A percentile compares a stretch with the other conserved stretches of the same genome.
phyloP scores from a whole-genome alignment of 1,284 basidiomycete species.

The Papiliotrema fonsecae region DNA sequence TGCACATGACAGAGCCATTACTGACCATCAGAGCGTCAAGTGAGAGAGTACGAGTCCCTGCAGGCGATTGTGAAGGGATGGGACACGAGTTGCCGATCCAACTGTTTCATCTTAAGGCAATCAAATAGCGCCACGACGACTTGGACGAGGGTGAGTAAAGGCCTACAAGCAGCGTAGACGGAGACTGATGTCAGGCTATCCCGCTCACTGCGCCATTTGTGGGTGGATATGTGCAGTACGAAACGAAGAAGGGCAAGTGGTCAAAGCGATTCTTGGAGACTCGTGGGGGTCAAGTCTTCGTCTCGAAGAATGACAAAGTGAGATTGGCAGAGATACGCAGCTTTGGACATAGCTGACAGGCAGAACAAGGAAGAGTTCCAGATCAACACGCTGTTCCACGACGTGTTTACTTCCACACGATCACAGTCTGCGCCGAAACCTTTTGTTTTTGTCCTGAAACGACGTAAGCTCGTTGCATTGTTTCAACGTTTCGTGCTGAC shows the following conservation, averaged over 20 bases:
- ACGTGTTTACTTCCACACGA: conserved; percentile 70
- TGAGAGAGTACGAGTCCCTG: conserved; percentile 74
- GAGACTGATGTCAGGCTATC: conserved; percentile 54
- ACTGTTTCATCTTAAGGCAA: conserved; percentile 69
- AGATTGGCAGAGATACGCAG: conserved; percentile 18
- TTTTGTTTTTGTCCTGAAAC: conserved; percentile 78
- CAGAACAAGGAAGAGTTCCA: conserved; percentile 72
- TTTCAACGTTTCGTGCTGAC: conserved; percentile 1
- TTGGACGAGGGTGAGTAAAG: conserved; percentile 13
- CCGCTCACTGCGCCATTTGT: conserved; percentile 65
- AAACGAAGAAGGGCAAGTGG: conserved; percentile 86
- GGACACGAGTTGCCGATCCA: conserved; percentile 71
- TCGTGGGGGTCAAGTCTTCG: conserved; percentile 72
- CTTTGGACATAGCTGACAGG: conserved; percentile 2
- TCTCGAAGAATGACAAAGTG: conserved; percentile 81
- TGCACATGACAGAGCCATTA: background rate
- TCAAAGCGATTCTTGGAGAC: conserved; percentile 79
- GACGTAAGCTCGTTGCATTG: conserved; percentile 23
- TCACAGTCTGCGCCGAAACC: conserved; percentile 63
- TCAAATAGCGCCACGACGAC: conserved; percentile 55
- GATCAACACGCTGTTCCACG: conserved; percentile 62
- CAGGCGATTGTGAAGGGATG: conserved; percentile 70
- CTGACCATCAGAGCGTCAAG: conserved; percentile 66
- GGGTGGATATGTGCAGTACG: conserved; percentile 74
- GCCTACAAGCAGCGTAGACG: background rate